Evolutionary conservation across 805 yeast species (phyloP).

Genomic region (Suhomyces sp.): DNA sequence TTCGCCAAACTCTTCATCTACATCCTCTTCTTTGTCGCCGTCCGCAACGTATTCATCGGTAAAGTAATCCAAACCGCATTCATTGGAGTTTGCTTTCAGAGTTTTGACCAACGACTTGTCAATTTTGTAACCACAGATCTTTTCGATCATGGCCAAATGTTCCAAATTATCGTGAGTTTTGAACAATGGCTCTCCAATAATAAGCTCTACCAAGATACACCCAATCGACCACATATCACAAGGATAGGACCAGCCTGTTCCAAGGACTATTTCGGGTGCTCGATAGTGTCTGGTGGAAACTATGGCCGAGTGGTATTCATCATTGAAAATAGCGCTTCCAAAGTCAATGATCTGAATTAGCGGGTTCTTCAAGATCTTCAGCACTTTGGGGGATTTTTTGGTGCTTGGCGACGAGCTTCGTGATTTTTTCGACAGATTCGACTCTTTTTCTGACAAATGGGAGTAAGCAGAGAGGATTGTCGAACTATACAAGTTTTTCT

Average conservation of each 20-base stretch:
- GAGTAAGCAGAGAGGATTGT: constrained; percentile 34
- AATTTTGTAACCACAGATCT: constrained; percentile 56
- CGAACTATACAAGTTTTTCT: constrained; percentile 33
- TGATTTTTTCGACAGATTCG: constrained; percentile 1
- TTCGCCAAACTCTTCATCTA: constrained; percentile 8
- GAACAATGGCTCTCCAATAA: constrained; percentile 91
- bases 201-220: constrained; percentile 84
- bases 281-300: constrained; percentile 95
- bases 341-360: constrained; percentile 88
- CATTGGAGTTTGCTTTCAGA: constrained; percentile 35
- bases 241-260: constrained; percentile 95
- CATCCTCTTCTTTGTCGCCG: background rate
- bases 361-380: constrained; percentile 66
- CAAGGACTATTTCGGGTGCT: constrained; percentile 94
- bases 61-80: constrained; percentile 40
- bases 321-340: constrained; percentile 93
- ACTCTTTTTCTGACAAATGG: constrained; percentile 14
- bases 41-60: constrained; percentile 19
- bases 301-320: constrained; percentile 88
- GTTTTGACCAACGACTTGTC: constrained; percentile 39
- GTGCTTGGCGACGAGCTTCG: background rate
- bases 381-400: constrained; percentile 29
- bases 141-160: constrained; percentile 94
- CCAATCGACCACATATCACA: constrained; percentile 98
- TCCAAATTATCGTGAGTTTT: constrained; percentile 93